Percentiles rank a stretch among this genome's conserved stretches.
Conservation (phyloP, 306 rosid species). For the Hippophae tibetana region DNA sequence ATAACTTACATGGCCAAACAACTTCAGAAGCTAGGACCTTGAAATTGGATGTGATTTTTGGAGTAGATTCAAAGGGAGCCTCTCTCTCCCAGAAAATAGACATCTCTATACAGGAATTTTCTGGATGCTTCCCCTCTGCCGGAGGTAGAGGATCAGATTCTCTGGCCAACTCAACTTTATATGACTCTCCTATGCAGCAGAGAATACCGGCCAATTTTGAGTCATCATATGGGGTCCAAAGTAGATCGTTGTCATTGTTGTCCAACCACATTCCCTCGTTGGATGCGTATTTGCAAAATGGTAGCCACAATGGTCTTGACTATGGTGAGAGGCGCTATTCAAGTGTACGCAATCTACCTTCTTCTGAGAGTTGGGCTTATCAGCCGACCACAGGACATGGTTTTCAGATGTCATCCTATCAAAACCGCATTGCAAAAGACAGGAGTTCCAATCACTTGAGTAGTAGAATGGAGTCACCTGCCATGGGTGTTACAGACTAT, state of each 20-base stretch:
- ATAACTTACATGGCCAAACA: conserved; percentile 61
- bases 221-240: conserved; percentile 40
- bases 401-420: conserved; percentile 56
- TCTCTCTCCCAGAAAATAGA: conserved; percentile 43
- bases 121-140: conserved; percentile 27
- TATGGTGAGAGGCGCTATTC: conserved; percentile 54
- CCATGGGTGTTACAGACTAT: conserved; percentile 42
- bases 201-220: conserved; percentile 49
- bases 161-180: conserved; percentile 30
- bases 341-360: conserved; percentile 57
- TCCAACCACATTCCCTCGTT: conserved; percentile 38
- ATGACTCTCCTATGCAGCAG: conserved; percentile 49
- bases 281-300: conserved; percentile 46
- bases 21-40: conserved; percentile 57
- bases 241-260: conserved; percentile 46
- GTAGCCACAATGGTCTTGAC: conserved; percentile 31
- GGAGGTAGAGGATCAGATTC: conserved; percentile 50
- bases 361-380: conserved; percentile 54
- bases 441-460: conserved; percentile 41
- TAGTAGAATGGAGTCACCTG: conserved; percentile 36
- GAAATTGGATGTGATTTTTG: conserved; percentile 52
- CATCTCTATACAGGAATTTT: conserved; percentile 37
- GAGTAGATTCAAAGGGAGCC: conserved; percentile 39
- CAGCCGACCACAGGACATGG: conserved; percentile 84
- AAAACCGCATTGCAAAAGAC: conserved; percentile 38